These are phyloP conservation scores for Ustilago nuda DNA, from an alignment of 1,284 basidiomycete species.

Conservation along the genomic window DNA sequence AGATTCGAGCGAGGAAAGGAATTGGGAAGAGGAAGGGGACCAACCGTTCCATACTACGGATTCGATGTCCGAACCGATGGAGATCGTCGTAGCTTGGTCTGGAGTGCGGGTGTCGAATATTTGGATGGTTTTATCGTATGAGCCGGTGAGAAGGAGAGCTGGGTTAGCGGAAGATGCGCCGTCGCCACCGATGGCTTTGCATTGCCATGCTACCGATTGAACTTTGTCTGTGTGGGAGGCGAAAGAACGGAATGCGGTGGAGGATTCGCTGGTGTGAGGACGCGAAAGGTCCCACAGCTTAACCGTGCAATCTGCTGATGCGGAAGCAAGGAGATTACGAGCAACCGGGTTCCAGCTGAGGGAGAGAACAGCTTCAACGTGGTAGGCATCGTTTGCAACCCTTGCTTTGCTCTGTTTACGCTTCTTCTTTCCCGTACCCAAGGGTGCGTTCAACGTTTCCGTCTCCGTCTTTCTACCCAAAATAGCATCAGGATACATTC, in stretches of 20 bases:
- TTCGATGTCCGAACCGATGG: slow-evolving; percentile 90
- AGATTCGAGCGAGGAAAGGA: slow-evolving; percentile 78
- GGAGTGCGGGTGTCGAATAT: slow-evolving; percentile 92
- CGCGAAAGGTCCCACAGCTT: slow-evolving; percentile 96
- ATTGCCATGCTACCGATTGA: slow-evolving; percentile 96
- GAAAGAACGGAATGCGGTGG: slow-evolving; percentile 82
- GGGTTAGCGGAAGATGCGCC: slow-evolving; percentile 73
- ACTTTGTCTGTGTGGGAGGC: slow-evolving; percentile 90
- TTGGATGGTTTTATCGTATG: slow-evolving; percentile 91
- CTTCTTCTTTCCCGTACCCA: slow-evolving; percentile 72
- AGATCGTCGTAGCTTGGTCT: slow-evolving; percentile 79
- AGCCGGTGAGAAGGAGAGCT: slow-evolving; percentile 88
- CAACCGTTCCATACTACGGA: slow-evolving; percentile 95
- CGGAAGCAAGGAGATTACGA: slow-evolving; percentile 89
- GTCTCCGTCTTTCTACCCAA: slow-evolving; percentile 80
- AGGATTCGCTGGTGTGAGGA: slow-evolving; percentile 72
- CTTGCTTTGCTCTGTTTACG: slow-evolving; percentile 86
- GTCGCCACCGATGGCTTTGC: slow-evolving; percentile 37
- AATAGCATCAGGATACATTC: slow-evolving; percentile 91
- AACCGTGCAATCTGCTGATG: slow-evolving; percentile 92
- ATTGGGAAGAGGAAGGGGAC: slow-evolving; percentile 80
- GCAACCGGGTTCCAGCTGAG: slow-evolving; percentile 92
- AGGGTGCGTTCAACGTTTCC: slow-evolving; percentile 50
- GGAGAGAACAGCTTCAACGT: slow-evolving; percentile 91
- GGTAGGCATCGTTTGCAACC: slow-evolving; percentile 77